phyloP scores from a whole-genome alignment of 2,329 filamentous ascomycete genomes.

The Westerdykella ornata region DNA sequence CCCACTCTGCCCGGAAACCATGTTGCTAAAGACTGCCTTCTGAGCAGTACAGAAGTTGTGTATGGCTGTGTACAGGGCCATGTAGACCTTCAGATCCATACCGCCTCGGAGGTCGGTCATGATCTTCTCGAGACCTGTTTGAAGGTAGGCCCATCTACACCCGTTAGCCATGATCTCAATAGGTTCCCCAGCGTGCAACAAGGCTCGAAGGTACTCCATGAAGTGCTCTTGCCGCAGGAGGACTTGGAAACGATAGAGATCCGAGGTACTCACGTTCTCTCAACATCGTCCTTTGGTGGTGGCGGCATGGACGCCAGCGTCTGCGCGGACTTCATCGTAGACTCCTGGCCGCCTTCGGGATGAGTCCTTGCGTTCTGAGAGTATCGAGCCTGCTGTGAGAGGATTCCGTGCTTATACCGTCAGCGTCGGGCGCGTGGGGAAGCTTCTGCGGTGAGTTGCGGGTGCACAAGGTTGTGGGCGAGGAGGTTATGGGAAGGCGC shows the following conservation, averaged over 20 bases:
- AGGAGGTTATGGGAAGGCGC: neutral
- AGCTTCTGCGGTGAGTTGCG: neutral
- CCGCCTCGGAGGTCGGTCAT: constrained; percentile 89
- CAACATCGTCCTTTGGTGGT: constrained; percentile 52
- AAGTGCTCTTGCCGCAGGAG: neutral
- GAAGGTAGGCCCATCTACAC: constrained; percentile 78
- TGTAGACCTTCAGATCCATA: constrained; percentile 93
- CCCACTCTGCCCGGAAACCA: constrained; percentile 38
- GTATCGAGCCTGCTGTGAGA: constrained; percentile 5
- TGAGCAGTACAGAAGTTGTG: constrained; percentile 99
- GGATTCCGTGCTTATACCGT: neutral
- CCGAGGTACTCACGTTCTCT: constrained; percentile 51
- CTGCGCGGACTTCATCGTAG: constrained; percentile 22
- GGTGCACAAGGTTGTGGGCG: neutral
- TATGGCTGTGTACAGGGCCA: constrained; percentile 94
- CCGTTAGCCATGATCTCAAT: neutral
- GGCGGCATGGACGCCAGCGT: constrained; percentile 34
- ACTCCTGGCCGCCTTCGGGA: constrained; percentile 30
- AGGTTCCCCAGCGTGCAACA: too few relatives aligned
- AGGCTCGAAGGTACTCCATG: neutral
- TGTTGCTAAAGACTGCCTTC: constrained; percentile 58
- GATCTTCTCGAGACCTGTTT: constrained; percentile 81
- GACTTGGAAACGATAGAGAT: neutral
- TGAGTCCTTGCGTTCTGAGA: constrained; percentile 18
- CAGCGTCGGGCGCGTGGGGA: neutral